Conservation (phyloP, 768 basidiomycete genomes). For the Russula emetica region DNA sequence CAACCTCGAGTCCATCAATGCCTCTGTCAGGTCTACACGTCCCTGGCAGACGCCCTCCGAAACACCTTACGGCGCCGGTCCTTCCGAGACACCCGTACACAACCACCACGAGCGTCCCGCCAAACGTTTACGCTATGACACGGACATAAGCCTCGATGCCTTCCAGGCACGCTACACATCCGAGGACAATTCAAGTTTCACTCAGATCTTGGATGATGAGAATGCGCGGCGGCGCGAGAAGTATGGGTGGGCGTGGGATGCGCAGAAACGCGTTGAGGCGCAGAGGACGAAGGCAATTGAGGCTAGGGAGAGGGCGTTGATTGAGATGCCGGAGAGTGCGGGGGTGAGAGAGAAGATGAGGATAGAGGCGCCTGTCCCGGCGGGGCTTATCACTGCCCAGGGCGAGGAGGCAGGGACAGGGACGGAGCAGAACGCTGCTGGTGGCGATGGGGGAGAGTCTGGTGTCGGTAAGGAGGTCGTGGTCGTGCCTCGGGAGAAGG, state of each 20-base stretch:
- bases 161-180: conserved; percentile 94
- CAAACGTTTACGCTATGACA: conserved; percentile 60
- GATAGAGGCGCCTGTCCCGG: conserved; percentile 56
- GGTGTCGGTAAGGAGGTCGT: conserved; percentile 30
- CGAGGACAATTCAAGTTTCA: conserved; percentile 97
- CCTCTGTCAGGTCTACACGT: conserved; percentile 37
- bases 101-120: conserved; percentile 27
- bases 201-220: conserved; percentile 85
- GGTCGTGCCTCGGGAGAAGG: conserved; percentile 26
- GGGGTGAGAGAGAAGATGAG: conserved; percentile 65
- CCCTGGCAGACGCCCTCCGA: conserved; percentile 48
- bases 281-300: conserved; percentile 63
- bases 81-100: conserved; percentile 66
- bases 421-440: conserved; percentile 32
- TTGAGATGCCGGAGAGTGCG: conserved; percentile 46
- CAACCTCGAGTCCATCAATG: conserved; percentile 60
- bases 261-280: conserved; percentile 73
- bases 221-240: conserved; percentile 75
- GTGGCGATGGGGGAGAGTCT: conserved; percentile 30
- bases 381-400: conserved; percentile 48
- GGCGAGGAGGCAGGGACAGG: conserved; percentile 25
- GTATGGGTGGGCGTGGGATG: conserved; percentile 93
- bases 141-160: conserved; percentile 64
- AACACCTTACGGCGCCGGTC: conserved; percentile 59
- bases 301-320: conserved; percentile 62